Base-by-base conservation (phyloP, 768 basidiomycete genomes). In the Pleurotus platypus region DNA sequence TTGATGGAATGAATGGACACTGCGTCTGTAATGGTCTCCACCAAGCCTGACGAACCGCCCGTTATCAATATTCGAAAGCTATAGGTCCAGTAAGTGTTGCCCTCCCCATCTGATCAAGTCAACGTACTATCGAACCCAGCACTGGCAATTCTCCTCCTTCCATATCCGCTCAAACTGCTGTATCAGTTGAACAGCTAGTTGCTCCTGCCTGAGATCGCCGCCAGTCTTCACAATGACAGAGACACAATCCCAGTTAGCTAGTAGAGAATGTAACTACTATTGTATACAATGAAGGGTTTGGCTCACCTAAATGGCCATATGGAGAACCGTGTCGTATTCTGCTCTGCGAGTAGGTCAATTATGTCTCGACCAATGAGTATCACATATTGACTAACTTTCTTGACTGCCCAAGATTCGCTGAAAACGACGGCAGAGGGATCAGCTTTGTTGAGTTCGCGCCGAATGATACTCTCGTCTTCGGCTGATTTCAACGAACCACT, bases 1-100 rank as follows among this genome's bases (percentile, higher is more conserved):
- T 99, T 99, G 70, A 99, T 97, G 1, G 97, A 98, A 69, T 99
- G 97, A 63, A 99, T 93, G 4, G 97, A 98, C 0, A 98, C 94
- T 0, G 96, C 91, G 63, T 99, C 97, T 3, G 94, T 98, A 62
- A 99, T 98, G 0, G 97, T 99, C 73, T 99, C 97, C 0, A 99
- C 93, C 49, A 99, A 72, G 20, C 95, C 97, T 11, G 97, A 98
- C 2, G 84, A 84, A 46, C 89, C 91, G 4, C 95, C 94, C 1
- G 94, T 97, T 60, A 98, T 96, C 58, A 98, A 72, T 58, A 99
- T 99, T 3, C 92, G 88, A 80, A 98, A 98, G 72, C 95, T 97
- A 63, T 4, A 48, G 22, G 49, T 26, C 13, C 35, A 55, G 27
- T 38, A 48, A 18, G 9, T 5, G 48, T 18, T 55, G 30, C 58